These are phyloP conservation scores for Russula virescens DNA, from an alignment of 768 basidiomycete genomes.

Conservation along the genomic window DNA sequence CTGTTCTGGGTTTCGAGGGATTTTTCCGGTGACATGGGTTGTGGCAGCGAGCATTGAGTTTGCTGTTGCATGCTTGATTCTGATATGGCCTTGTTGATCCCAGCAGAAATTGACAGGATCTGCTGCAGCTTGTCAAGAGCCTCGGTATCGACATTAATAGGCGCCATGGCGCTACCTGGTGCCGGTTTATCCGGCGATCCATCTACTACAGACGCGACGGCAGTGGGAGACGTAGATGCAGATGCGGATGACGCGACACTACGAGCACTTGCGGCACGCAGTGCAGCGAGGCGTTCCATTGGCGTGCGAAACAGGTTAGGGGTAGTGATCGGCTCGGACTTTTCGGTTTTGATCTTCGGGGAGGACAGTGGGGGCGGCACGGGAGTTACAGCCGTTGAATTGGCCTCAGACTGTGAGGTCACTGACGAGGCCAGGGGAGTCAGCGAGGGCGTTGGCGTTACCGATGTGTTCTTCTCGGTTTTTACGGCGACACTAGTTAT, in stretches of 20 bases:
- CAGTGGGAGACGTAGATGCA: neutral
- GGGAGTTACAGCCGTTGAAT: neutral
- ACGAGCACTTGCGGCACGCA: conserved; percentile 2
- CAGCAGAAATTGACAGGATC: conserved; percentile 5
- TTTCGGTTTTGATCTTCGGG: conserved; percentile 2
- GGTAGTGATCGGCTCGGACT: neutral
- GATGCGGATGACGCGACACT: neutral
- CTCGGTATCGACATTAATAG: conserved; percentile 14
- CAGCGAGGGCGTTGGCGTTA: conserved; percentile 12
- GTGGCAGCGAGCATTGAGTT: neutral
- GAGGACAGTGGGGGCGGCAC: neutral
- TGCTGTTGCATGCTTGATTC: neutral
- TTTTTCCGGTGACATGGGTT: neutral
- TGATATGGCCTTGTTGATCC: neutral
- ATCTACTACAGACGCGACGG: neutral
- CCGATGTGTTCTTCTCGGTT: neutral
- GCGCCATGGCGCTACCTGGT: neutral
- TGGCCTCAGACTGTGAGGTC: neutral
- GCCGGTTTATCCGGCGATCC: neutral
- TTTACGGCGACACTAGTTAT: neutral
- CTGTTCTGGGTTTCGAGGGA: neutral
- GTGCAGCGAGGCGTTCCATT: conserved; percentile 5
- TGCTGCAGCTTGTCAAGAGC: conserved; percentile 14
- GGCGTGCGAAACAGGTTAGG: neutral
- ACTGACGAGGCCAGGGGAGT: neutral